Evolutionary conservation across 495 filamentous ascomycete genomes (phyloP).

Genomic region (Tetracladium marchalianum): DNA sequence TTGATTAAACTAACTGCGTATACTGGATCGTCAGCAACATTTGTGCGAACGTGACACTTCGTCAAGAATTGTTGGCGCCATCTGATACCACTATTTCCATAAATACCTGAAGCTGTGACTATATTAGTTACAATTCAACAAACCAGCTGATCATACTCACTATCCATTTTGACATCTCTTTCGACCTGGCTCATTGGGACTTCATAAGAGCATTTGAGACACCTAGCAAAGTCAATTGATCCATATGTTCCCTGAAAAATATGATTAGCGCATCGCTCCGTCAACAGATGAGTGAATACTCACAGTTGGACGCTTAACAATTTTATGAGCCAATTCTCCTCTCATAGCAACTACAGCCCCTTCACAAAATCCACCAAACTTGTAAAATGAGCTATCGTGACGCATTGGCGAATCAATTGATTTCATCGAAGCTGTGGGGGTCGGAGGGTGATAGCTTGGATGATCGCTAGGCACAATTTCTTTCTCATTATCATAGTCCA

Average conservation of each 20-base stretch:
- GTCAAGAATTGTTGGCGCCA: constrained; percentile 16
- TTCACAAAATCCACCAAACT: constrained; percentile 18
- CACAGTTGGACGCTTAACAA: constrained; percentile 17
- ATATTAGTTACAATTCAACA: background rate
- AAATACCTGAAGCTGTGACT: constrained; percentile 11
- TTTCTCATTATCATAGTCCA: constrained; percentile 11
- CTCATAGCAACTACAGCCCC: constrained; percentile 12
- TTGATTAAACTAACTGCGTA: constrained; percentile 10
- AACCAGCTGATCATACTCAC: background rate
- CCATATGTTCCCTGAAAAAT: constrained; percentile 12
- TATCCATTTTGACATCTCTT: constrained; percentile 14
- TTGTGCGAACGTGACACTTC: constrained; percentile 17
- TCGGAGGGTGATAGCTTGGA: background rate
- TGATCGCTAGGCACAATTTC: background rate
- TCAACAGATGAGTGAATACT: background rate
- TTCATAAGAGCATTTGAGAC: constrained; percentile 18
- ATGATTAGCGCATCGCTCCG: constrained; percentile 1
- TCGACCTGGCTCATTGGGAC: constrained; percentile 17
- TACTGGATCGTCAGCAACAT: constrained; percentile 6
- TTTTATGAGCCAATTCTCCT: constrained; percentile 14
- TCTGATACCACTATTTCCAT: constrained; percentile 14
- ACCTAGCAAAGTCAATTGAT: constrained; percentile 13
- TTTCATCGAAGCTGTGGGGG: constrained; percentile 9
- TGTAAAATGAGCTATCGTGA: constrained; percentile 17
- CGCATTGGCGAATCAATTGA: constrained; percentile 15